These are phyloP conservation scores for Pythium brassicae DNA, from an alignment of 352 stramenopile genomes.

Conservation along the genomic window DNA sequence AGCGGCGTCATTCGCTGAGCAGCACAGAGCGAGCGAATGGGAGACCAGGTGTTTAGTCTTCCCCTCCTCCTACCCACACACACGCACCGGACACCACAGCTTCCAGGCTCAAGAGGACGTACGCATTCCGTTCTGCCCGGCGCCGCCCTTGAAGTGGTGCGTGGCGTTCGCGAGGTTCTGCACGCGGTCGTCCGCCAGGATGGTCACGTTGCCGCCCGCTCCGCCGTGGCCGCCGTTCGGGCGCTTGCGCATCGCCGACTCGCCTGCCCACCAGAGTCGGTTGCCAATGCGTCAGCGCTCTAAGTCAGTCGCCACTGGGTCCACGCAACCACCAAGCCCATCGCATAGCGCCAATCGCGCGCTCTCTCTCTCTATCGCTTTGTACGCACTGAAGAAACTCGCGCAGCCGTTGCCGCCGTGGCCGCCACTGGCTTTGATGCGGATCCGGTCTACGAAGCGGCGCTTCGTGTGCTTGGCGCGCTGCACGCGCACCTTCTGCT, in stretches of 20 bases:
- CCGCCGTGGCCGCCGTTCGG: slow-evolving; percentile 84
- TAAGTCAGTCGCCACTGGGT: no score
- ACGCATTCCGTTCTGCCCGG: slow-evolving; percentile 83
- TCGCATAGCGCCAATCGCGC: neutral
- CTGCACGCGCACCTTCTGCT: slow-evolving; percentile 82
- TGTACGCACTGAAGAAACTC: slow-evolving; percentile 71
- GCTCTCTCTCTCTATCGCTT: neutral
- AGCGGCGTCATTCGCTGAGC: slow-evolving; percentile 73
- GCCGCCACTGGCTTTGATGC: slow-evolving; percentile 84
- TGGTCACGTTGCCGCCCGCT: slow-evolving; percentile 74
- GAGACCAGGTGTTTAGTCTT: no score
- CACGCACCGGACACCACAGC: no score
- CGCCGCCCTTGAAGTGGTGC: slow-evolving; percentile 79
- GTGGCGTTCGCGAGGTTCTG: slow-evolving; percentile 83
- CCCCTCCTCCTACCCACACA: no score
- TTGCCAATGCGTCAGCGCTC: no score
- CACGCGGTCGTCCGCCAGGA: slow-evolving; percentile 65
- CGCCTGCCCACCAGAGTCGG: slow-evolving; percentile 16
- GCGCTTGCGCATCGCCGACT: slow-evolving; percentile 68
- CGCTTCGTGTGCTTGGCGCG: slow-evolving; percentile 85
- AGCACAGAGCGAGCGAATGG: neutral
- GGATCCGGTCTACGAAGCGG: slow-evolving; percentile 88
- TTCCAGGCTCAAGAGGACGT: slow-evolving; percentile 19
- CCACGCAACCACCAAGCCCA: neutral
- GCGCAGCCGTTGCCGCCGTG: slow-evolving; percentile 86